Conservation (phyloP, 371 early-diverging fungal genomes). For the Umbelopsis sp. region DNA sequence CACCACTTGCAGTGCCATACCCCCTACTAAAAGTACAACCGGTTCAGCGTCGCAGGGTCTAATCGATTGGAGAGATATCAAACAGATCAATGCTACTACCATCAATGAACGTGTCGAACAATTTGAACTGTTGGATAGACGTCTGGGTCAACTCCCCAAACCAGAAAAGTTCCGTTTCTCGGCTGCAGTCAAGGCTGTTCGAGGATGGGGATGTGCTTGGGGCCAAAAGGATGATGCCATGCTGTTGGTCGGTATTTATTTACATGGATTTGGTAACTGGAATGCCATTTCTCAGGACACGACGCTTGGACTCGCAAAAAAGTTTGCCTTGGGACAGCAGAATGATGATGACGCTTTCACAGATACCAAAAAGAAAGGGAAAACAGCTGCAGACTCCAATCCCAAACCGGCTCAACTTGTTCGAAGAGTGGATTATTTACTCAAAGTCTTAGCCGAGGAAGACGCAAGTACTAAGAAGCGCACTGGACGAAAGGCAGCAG, state of each 20-base stretch:
- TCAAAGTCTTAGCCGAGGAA: constrained; percentile 77
- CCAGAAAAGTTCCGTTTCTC: constrained; percentile 66
- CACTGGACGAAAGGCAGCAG: background rate
- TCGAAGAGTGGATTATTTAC: constrained; percentile 88
- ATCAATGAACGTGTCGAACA: constrained; percentile 68
- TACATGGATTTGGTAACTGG: constrained; percentile 96
- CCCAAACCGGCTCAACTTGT: constrained; percentile 86
- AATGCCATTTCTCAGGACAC: constrained; percentile 80
- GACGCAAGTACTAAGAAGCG: constrained; percentile 24
- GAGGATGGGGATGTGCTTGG: constrained; percentile 91
- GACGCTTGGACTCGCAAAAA: constrained; percentile 73
- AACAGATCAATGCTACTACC: constrained; percentile 83
- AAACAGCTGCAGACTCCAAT: constrained; percentile 45
- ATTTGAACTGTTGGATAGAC: constrained; percentile 48
- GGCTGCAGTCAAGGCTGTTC: constrained; percentile 76
- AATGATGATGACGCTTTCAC: constrained; percentile 36
- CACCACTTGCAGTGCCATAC: constrained; percentile 69
- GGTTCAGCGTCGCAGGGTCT: constrained; percentile 32
- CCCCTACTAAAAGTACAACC: constrained; percentile 34
- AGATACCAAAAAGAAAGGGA: constrained; percentile 28
- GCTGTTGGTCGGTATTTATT: constrained; percentile 93
- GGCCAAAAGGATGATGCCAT: constrained; percentile 92
- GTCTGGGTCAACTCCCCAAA: constrained; percentile 31
- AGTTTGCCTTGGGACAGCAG: constrained; percentile 74
- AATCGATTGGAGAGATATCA: constrained; percentile 70